Base-by-base conservation (phyloP, 164 flowering plant species). In the Hamamelis virginiana region DNA sequence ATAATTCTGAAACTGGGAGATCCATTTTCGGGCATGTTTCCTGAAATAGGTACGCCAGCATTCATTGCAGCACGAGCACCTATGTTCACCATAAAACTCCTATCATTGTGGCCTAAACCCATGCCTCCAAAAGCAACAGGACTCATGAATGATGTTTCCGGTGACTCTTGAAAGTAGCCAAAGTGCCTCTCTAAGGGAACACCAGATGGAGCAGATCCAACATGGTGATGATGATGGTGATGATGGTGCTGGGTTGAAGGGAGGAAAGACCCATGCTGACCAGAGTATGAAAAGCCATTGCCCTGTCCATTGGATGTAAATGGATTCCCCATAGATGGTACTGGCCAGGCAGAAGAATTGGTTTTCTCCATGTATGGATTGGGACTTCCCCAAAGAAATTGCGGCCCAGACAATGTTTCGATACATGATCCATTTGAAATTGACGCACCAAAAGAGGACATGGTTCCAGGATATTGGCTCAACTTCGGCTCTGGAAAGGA, bases 131-230 rank as follows among this genome's bases (percentile, higher is more conserved):
- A 85, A 65, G 81, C 66, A 67, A 67, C 77, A 48, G 87, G 76
- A 72, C 53, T 80, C 80, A 79, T 73, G 66, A 79, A 78, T 44
- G 92, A 86, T 45, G 84, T 69, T 58, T 91, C 92, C 1, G 90
- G 83, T 12, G 96, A 89, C 59, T 90, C 95, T 0, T 85, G 86
- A 61, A 81, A 82, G 74, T 71, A 88, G 8, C 94, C 92, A 71
- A 84, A 81, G 59, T 84, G 92, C 75, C 91, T 80, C 52, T 91
- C 90, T 4, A 87, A 74, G 61, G 88, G 93, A 60, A 81, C 70
- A 62, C 87, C 92, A 65, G 98, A 85, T 63, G 99, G 99, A 74
- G 98, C 98, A 80, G 99, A 96, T 73, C 97, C 99, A 74, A 86
- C 89, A 81, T 94, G 97, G 68, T 84, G 89, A 65, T 74, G 77